Evolutionary conservation across 352 stramenopile genomes (phyloP), one percentile per base, ranked within the genome.

Genomic region (Globisporangium irregulare): DNA sequence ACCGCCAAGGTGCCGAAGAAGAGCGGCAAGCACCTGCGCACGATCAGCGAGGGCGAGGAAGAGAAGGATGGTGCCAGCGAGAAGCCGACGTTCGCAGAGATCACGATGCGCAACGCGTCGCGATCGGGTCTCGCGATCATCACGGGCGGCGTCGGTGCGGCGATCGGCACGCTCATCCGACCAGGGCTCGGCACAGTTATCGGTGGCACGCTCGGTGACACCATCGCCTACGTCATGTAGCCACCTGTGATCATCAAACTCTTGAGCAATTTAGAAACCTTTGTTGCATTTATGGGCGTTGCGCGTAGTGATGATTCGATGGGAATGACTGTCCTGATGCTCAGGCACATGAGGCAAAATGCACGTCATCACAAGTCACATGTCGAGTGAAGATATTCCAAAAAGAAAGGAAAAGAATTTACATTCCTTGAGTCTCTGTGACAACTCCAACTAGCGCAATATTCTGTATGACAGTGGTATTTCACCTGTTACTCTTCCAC

Each of bases 101-200:
- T 79, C 51, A 94, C 81, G 51, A 62, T 72, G 54, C 80, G 79
- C 73, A 92, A 92, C 60, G 79, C 80, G 4, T 78, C 77, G 70
- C 86, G 86, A 60, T 93, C 79, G 29, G 75, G 75, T 1, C 70
- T 93, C 25, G 81, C 82, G 3, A 73, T 95, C 38, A 77, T 95
- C 68, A 91, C 82, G 53, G 81, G 85, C 22, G 82, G 85, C 41
- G 64, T 92, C 6, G 85, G 85, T 12, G 85, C 85, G 1, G 85
- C 85, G 9, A 59, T 95, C 51, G 87, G 87, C 56, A 93, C 87
- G 43, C 67, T 89, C 22, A 68, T 95, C 34, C 81, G 84, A 46
- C 87, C 87, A 59, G 87, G 87, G 48, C 73, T 91, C 12, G 87
- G 87, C 73, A 95, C 87, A 53, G 75, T 93, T 50, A 81, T 95